Percentiles rank a stretch among this genome's conserved stretches.
Evolutionary conservation across 805 yeast species (phyloP).

Genomic region (Yarrowia bubula): DNA sequence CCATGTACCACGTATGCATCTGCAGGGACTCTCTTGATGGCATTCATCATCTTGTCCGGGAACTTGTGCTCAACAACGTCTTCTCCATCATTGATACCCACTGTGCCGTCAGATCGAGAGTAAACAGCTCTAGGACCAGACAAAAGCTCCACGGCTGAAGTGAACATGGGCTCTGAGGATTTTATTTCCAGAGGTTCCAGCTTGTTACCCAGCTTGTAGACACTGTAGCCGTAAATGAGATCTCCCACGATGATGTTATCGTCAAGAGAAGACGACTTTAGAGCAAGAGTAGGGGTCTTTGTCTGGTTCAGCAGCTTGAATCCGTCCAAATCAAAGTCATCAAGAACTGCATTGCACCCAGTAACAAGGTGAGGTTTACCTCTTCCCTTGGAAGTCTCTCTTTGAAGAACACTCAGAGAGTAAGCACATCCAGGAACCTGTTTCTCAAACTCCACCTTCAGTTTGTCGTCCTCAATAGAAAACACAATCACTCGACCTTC

Average conservation of each 20-base stretch:
- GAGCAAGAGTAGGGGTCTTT: slow-evolving; percentile 6
- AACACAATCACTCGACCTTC: slow-evolving; percentile 1
- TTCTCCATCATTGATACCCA: slow-evolving; percentile 4
- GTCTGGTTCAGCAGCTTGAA: slow-evolving; percentile 4
- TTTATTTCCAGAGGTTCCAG: slow-evolving; percentile 3
- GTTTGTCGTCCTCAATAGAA: neutral
- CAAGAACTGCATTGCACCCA: neutral
- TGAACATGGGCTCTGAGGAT: neutral
- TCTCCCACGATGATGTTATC: slow-evolving; percentile 7
- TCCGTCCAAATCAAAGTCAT: neutral
- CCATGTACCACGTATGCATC: neutral
- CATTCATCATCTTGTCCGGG: slow-evolving; percentile 19
- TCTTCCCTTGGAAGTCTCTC: neutral
- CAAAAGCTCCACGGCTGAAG: slow-evolving; percentile 15
- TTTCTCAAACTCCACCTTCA: neutral
- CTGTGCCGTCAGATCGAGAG: slow-evolving; percentile 15
- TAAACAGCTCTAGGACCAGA: neutral
- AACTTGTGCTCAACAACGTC: slow-evolving; percentile 1
- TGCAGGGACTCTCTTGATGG: neutral
- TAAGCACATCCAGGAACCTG: slow-evolving; percentile 18
- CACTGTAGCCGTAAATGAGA: neutral
- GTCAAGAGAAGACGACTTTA: neutral
- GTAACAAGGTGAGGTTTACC: neutral
- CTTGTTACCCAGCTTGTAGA: neutral
- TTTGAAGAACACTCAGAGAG: slow-evolving; percentile 5